phyloP scores from a whole-genome alignment of 2,329 filamentous ascomycete species.

The Cladosporium sp. region DNA sequence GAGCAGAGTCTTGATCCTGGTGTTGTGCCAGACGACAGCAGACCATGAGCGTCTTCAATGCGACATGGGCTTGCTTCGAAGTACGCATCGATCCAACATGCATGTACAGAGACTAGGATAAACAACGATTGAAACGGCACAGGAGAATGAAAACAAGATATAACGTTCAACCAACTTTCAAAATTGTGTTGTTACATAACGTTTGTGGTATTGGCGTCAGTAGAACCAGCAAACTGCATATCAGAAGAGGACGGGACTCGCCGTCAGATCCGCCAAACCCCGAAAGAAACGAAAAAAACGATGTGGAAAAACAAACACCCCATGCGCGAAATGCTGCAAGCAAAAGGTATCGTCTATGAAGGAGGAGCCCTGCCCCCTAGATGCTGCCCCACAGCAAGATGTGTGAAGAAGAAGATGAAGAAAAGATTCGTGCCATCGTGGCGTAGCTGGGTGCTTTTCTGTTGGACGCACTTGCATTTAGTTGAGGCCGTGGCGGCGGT shows the following conservation, averaged over 20 bases:
- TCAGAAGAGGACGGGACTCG: constrained; percentile 5
- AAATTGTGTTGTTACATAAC: constrained; percentile 12
- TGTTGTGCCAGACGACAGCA: neutral
- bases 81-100: neutral
- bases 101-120: neutral
- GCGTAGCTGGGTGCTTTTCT: constrained; percentile 4
- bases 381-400: neutral
- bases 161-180: constrained; percentile 3
- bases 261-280: constrained; percentile 10
- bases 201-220: constrained; percentile 10
- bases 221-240: constrained; percentile 12
- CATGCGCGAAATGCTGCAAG: neutral
- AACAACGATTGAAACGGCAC: neutral
- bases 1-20: neutral
- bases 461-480: constrained; percentile 8
- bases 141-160: neutral
- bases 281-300: neutral
- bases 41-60: neutral
- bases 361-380: constrained; percentile 8
- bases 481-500: constrained; percentile 11
- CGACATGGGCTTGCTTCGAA: neutral
- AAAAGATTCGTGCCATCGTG: constrained; percentile 18
- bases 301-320: neutral
- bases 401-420: constrained; percentile 2
- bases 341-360: neutral